A percentile compares a stretch with the other conserved stretches of the same genome.
phyloP scores from a whole-genome alignment of 345 rosid species.

The Aethionema arabicum region DNA sequence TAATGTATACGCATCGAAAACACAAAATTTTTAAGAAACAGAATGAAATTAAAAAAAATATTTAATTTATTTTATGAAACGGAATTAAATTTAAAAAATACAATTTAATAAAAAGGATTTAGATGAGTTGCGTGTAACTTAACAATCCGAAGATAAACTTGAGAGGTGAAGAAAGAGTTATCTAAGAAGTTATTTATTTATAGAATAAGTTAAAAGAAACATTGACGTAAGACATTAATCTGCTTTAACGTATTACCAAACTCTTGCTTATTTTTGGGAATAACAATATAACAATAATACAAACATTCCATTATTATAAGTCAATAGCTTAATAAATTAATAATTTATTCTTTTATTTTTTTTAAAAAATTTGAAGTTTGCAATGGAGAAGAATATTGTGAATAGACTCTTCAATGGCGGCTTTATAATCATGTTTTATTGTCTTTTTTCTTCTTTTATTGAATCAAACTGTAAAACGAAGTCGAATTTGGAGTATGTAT shows the following conservation, averaged over 20 bases:
- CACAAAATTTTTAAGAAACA: too few relatives aligned
- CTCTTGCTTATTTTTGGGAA: conserved; percentile 30
- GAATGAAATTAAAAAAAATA: too few relatives aligned
- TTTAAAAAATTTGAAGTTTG: neutral
- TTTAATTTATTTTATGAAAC: too few relatives aligned
- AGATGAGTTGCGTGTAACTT: too few relatives aligned
- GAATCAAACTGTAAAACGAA: conserved; percentile 12
- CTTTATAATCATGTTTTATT: conserved; percentile 22
- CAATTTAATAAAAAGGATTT: too few relatives aligned
- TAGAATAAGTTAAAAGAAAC: conserved; percentile 20
- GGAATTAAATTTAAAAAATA: too few relatives aligned
- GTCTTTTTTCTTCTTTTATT: conserved; percentile 27
- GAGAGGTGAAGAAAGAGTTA: too few relatives aligned
- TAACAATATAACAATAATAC: conserved; percentile 8
- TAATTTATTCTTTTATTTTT: too few relatives aligned
- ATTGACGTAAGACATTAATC: conserved; percentile 26
- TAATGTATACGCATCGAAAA: too few relatives aligned
- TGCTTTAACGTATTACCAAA: conserved; percentile 34
- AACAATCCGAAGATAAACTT: too few relatives aligned
- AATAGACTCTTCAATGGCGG: conserved; percentile 15
- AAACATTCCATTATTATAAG: conserved; percentile 2
- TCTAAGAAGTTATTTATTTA: too few relatives aligned
- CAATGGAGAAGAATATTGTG: conserved; percentile 22
- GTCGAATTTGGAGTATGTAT: conserved; percentile 7
- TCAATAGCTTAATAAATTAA: too few relatives aligned